Percentiles rank a stretch among this genome's conserved stretches.
Conservation (phyloP, 169 alveolate species). For the Cryptosporidium sp. region DNA sequence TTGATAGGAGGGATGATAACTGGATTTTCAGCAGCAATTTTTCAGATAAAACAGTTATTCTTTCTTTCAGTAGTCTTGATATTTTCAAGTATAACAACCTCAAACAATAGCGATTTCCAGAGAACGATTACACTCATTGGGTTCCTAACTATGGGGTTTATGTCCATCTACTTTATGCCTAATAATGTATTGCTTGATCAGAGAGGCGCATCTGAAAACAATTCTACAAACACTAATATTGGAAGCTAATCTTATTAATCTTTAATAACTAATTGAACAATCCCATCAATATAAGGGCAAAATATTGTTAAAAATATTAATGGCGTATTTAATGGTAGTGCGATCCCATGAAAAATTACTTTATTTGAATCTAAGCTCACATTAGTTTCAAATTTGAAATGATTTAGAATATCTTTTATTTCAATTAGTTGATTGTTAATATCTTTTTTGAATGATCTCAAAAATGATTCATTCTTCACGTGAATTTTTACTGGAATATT, state of each 20-base stretch:
- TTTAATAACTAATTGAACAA: constrained; percentile 31
- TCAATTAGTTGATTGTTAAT: not conserved
- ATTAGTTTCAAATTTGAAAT: not conserved
- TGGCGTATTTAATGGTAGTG: constrained; percentile 49
- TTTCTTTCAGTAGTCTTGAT: constrained; percentile 32
- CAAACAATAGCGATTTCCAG: constrained; percentile 56
- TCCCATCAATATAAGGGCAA: constrained; percentile 64
- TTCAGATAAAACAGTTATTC: constrained; percentile 28
- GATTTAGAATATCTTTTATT: constrained; percentile 17
- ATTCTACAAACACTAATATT: not conserved
- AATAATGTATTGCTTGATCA: constrained; percentile 6
- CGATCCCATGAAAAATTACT: constrained; percentile 50
- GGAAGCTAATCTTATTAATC: not conserved
- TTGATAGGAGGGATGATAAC: constrained; percentile 30
- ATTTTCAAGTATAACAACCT: constrained; percentile 51
- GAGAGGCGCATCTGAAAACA: not conserved
- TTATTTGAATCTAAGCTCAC: not conserved
- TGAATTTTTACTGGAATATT: constrained; percentile 58
- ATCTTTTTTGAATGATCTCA: constrained; percentile 48
- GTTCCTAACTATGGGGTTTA: constrained; percentile 53
- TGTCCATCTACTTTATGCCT: constrained; percentile 51
- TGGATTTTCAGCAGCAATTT: constrained; percentile 68
- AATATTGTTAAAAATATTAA: constrained; percentile 26
- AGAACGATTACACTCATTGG: constrained; percentile 46
- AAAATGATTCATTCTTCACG: not conserved